Base-by-base conservation (phyloP, 2,329 filamentous ascomycete species). In the Claviceps pazoutovae region DNA sequence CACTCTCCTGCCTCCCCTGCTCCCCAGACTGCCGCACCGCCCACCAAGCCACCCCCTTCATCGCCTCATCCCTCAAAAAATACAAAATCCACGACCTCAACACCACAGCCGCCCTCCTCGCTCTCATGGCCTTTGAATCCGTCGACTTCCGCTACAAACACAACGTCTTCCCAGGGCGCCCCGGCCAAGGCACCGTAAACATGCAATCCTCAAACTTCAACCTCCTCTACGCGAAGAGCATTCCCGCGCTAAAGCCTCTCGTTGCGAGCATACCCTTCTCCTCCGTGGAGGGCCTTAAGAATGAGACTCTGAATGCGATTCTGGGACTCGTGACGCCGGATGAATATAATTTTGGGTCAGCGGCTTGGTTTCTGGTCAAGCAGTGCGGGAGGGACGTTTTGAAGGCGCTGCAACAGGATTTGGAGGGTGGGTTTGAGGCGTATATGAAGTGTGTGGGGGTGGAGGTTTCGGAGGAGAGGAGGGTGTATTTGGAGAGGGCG, bases 121-220 rank as follows among this genome's bases (percentile, higher is more conserved):
- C 82, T 13, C 72, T 88, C 61, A 84, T 87, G 70, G 78, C 83
- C 11, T 82, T 82, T 62, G 88, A 94, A 69, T 80, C 78, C 1
- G 79, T 53, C 21, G 74, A 82, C 56, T 86, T 90, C 68, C 74
- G 77, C 60, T 90, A 79, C 74, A 86, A 83, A 66, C 75, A 73
- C 64, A 88, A 89, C 67, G 71, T 80, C 59, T 57, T 50, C 37
- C 68, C 71, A 56, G 76, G 74, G n/a, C 61, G 68, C 0, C 74
- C 82, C 0, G 86, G 86, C 8, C 84, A 90, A 64, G 86, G 86
- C 23, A 89, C 86, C 1, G 70, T 69, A 55, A 78, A 78, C 63
- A 75, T 78, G 74, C 74, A 78, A 60, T 66, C 66, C 65, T 56
- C 65, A 37, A 43, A 51, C 2, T 75, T 55, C 64, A 77, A 76